A percentile compares a stretch with the other conserved stretches of the same genome.
phyloP scores from a whole-genome alignment of 129 eudicot genomes.

The Flaveria robusta region DNA sequence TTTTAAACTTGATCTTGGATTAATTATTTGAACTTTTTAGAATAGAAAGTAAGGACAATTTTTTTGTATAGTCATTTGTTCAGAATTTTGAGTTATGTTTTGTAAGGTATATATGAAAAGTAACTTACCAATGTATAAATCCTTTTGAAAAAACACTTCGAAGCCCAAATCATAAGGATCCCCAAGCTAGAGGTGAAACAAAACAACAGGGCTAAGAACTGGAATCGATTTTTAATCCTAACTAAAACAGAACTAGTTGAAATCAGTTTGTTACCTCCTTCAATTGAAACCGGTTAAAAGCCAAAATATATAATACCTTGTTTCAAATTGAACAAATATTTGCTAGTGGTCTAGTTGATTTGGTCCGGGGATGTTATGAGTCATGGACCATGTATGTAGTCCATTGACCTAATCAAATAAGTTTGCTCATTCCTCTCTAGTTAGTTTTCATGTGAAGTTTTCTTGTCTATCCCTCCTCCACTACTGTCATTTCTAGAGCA shows the following conservation, averaged over 20 bases:
- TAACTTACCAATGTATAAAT: slow-evolving; percentile 13
- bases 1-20: too few species aligned
- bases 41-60: slow-evolving; percentile 15
- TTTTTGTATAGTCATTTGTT: slow-evolving; percentile 27
- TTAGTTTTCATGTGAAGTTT: slow-evolving; percentile 40
- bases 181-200: not conserved
- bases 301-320: not conserved
- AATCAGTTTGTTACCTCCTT: too few species aligned
- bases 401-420: slow-evolving; percentile 36
- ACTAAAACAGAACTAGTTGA: too few species aligned
- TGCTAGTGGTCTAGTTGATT: slow-evolving; percentile 33
- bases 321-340: not conserved
- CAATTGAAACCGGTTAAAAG: too few species aligned
- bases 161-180: not conserved
- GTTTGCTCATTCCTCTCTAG: slow-evolving; percentile 26
- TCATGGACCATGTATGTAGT: slow-evolving; percentile 41
- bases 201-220: too few species aligned
- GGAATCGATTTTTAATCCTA: too few species aligned
- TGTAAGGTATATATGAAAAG: slow-evolving; percentile 16
- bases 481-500: slow-evolving; percentile 14
- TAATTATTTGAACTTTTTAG: not conserved
- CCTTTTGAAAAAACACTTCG: slow-evolving; percentile 8
- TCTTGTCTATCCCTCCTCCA: slow-evolving; percentile 31
- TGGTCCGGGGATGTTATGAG: slow-evolving; percentile 35
- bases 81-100: slow-evolving; percentile 30